phyloP scores from a whole-genome alignment of 768 basidiomycete genomes.

The Hysterangium stoloniferum region DNA sequence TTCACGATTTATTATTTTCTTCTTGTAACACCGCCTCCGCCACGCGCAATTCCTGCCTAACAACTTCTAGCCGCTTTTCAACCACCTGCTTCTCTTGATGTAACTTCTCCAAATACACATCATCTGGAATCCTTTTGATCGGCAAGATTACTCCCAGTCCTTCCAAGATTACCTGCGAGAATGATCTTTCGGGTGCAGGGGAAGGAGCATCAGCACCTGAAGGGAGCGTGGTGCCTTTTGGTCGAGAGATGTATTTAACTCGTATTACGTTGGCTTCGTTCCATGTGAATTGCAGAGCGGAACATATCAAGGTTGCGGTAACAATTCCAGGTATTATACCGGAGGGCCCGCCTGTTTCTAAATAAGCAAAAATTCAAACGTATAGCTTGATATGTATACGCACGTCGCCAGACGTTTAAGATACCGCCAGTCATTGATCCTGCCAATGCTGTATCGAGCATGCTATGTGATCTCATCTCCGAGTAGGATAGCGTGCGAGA shows the following conservation, averaged over 20 bases:
- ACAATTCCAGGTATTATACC: conserved; percentile 52
- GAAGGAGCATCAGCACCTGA: neutral
- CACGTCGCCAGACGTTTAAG: conserved; percentile 53
- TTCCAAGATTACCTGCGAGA: conserved; percentile 22
- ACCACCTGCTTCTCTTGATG: conserved; percentile 48
- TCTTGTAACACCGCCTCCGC: no score
- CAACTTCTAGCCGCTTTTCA: conserved; percentile 47
- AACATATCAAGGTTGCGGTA: conserved; percentile 51
- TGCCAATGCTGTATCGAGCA: conserved; percentile 68
- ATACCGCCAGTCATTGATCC: conserved; percentile 62
- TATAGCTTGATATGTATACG: conserved; percentile 20
- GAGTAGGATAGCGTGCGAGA: conserved; percentile 31
- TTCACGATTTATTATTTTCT: no score
- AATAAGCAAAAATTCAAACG: conserved; percentile 1
- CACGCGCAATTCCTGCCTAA: conserved; percentile 42
- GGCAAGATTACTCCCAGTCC: conserved; percentile 13
- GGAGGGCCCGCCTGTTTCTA: conserved; percentile 46
- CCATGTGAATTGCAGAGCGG: conserved; percentile 55
- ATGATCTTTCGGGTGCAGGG: conserved; percentile 6
- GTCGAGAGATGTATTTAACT: conserved; percentile 45
- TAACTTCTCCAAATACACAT: conserved; percentile 59
- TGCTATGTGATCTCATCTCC: conserved; percentile 48
- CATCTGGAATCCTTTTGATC: conserved; percentile 54
- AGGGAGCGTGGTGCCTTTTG: conserved; percentile 15
- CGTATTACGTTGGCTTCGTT: conserved; percentile 62